phyloP scores from a whole-genome alignment of 345 rosid species.

The Euphorbia tirucalli region DNA sequence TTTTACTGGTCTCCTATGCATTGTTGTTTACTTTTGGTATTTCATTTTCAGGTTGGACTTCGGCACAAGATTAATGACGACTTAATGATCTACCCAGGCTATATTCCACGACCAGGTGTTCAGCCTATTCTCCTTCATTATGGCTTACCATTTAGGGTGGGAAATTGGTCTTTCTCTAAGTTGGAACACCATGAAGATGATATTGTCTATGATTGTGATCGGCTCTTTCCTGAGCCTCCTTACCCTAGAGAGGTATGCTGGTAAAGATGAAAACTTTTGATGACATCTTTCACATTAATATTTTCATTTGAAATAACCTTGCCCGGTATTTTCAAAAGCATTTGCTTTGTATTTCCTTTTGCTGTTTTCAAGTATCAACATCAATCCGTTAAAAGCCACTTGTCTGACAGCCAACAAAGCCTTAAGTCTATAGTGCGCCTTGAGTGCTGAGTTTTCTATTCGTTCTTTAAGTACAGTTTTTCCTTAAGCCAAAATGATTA shows the following conservation, averaged over 20 bases:
- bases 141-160: constrained; percentile 79
- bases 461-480: background rate
- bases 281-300: background rate
- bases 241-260: constrained; percentile 84
- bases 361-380: background rate
- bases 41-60: constrained; percentile 74
- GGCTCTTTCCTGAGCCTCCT: constrained; percentile 95
- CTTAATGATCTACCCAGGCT: constrained; percentile 97
- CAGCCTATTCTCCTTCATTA: constrained; percentile 94
- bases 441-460: background rate
- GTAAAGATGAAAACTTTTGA: constrained; percentile 19
- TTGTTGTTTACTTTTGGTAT: constrained; percentile 4
- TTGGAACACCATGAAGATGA: constrained; percentile 85
- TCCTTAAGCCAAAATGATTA: constrained; percentile 10
- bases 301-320: constrained; percentile 1
- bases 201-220: constrained; percentile 79
- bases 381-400: background rate
- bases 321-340: constrained; percentile 2
- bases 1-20: background rate
- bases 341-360: constrained; percentile 3
- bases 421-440: too few species aligned
- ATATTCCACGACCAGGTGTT: constrained; percentile 71
- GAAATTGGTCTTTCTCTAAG: constrained; percentile 97
- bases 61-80: constrained; percentile 83
- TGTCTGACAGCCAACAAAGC: background rate